Conservation (phyloP, 2,329 filamentous ascomycete genomes). For the Ophiostoma quercus region DNA sequence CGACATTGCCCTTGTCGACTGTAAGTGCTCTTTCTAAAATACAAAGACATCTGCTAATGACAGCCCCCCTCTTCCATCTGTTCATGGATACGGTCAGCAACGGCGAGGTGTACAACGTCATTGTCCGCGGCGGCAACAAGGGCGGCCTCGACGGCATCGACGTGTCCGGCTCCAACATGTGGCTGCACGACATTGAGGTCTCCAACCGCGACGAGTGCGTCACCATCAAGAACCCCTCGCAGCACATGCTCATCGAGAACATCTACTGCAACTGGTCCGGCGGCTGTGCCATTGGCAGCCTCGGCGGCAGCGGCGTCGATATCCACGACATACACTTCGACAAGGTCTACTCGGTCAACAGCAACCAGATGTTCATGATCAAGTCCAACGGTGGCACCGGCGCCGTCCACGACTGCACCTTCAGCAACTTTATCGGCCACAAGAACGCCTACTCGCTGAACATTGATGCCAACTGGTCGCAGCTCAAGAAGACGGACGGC, state of each 20-base stretch:
- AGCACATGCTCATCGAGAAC: conserved; percentile 53
- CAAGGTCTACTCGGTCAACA: conserved; percentile 54
- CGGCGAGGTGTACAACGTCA: conserved; percentile 51
- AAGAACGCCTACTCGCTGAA: conserved; percentile 54
- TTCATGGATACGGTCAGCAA: conserved; percentile 37
- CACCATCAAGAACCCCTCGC: conserved; percentile 40
- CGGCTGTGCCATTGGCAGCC: conserved; percentile 52
- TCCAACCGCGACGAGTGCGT: conserved; percentile 56
- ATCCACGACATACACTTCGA: conserved; percentile 50
- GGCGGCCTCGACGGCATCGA: conserved; percentile 54
- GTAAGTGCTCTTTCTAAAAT: background rate
- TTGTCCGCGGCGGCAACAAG: conserved; percentile 45
- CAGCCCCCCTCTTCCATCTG: conserved; percentile 29
- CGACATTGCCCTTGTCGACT: conserved; percentile 45
- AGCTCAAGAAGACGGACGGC: conserved; percentile 33
- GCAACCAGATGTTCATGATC: conserved; percentile 60
- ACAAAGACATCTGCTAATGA: background rate
- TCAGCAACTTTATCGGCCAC: conserved; percentile 57
- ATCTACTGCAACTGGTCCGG: conserved; percentile 60
- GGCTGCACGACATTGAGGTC: conserved; percentile 55
- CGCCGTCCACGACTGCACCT: conserved; percentile 37
- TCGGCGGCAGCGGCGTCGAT: conserved; percentile 38
- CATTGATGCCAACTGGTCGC: conserved; percentile 49
- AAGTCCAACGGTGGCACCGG: conserved; percentile 53
- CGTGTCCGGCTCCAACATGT: conserved; percentile 50